Conservation (phyloP, 768 basidiomycete species). For the Rhodotorula paludigena region DNA sequence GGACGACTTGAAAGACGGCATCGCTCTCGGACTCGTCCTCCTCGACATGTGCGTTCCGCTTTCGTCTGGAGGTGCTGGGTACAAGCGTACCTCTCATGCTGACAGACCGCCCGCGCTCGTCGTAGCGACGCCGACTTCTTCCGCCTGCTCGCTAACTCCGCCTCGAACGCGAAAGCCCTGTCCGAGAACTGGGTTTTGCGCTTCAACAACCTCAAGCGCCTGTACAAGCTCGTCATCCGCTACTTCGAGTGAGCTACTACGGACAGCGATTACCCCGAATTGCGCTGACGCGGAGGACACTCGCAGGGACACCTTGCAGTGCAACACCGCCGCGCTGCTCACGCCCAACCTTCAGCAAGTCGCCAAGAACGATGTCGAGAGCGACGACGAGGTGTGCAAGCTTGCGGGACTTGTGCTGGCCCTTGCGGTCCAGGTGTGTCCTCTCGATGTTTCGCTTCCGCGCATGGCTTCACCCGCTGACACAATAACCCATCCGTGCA, state of each 20-base stretch:
- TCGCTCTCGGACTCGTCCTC: constrained; percentile 68
- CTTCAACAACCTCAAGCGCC: constrained; percentile 72
- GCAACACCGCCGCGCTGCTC: constrained; percentile 68
- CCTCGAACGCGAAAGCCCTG: constrained; percentile 50
- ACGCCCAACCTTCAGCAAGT: constrained; percentile 84
- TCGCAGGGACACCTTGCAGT: constrained; percentile 58
- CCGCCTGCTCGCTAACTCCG: constrained; percentile 56
- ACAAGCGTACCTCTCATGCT: background rate
- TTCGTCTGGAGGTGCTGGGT: background rate
- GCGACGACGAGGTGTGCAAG: constrained; percentile 48
- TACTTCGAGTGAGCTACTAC: constrained; percentile 63
- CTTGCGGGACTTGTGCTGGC: constrained; percentile 28
- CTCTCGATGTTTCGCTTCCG: constrained; percentile 45
- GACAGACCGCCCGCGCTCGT: constrained; percentile 16
- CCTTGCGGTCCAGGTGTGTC: constrained; percentile 28
- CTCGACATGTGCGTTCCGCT: constrained; percentile 18
- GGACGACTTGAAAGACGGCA: constrained; percentile 73
- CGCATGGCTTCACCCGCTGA: constrained; percentile 66
- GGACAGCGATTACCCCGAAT: too few relatives aligned
- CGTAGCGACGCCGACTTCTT: constrained; percentile 82
- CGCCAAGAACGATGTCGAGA: constrained; percentile 64
- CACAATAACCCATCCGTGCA: constrained; percentile 59
- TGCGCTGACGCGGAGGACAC: too few relatives aligned
- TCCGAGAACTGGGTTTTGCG: constrained; percentile 87
- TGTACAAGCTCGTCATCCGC: constrained; percentile 82